Percentiles rank a stretch among this genome's conserved stretches.
phyloP scores from a whole-genome alignment of 805 yeast genomes.

The Teunomyces cretensis region DNA sequence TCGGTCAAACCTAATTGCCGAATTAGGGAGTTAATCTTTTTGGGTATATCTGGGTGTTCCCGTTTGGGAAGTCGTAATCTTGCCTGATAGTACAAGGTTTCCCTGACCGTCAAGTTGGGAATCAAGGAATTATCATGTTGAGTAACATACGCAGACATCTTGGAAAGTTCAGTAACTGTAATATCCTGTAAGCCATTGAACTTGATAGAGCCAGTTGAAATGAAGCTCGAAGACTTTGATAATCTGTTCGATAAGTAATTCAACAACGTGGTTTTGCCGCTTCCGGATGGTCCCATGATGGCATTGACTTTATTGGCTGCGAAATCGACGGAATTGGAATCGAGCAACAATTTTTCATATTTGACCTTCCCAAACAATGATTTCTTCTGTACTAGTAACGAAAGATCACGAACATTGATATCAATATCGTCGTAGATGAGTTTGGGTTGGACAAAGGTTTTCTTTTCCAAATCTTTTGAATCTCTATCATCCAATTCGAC shows the following conservation, averaged over 20 bases:
- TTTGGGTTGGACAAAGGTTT: background rate
- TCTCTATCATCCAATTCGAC: background rate
- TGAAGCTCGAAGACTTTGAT: constrained; percentile 11
- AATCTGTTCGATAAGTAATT: constrained; percentile 29
- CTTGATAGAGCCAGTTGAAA: constrained; percentile 13
- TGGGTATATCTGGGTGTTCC: constrained; percentile 17
- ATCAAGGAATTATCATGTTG: constrained; percentile 24
- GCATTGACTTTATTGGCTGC: constrained; percentile 35
- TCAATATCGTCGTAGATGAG: background rate
- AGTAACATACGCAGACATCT: constrained; percentile 24
- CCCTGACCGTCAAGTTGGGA: constrained; percentile 24
- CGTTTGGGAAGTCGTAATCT: constrained; percentile 20
- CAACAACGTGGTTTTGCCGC: constrained; percentile 44
- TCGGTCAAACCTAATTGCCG: constrained; percentile 23
- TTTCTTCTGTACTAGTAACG: background rate
- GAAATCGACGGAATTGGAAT: constrained; percentile 31
- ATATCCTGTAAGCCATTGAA: constrained; percentile 16
- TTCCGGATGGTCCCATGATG: constrained; percentile 48
- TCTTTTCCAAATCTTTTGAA: background rate
- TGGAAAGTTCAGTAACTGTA: constrained; percentile 14
- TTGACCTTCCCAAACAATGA: constrained; percentile 6
- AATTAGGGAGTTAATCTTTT: constrained; percentile 14
- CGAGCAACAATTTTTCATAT: constrained; percentile 17
- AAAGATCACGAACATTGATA: background rate
- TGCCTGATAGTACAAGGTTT: constrained; percentile 26